Base-by-base conservation (phyloP, 768 basidiomycete genomes). In the Mycena kentingensis region DNA sequence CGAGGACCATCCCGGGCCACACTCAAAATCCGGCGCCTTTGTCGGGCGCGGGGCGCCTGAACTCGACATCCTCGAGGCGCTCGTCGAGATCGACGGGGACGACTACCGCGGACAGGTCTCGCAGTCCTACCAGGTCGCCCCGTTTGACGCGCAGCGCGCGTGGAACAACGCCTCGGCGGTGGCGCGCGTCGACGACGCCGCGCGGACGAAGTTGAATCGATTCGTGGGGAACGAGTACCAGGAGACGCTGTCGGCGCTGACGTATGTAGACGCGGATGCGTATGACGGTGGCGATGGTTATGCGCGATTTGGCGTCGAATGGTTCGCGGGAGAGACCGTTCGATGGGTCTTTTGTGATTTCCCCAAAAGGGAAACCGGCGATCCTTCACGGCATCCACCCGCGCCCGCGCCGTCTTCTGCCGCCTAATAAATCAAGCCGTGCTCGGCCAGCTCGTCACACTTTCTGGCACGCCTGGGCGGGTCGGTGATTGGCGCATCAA, bases 1-100 rank as follows among this genome's bases (percentile, higher is more conserved):
- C 28, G 89, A 95, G 69, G 76, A 84, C n/a, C 94, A 97, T 69
- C 95, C 95, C 2, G 95, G 95, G 5, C 94, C 95, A n/a, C 69
- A 81, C 45, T 83, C 85, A 53, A 55, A 72, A 0, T 88, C 95
- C 57, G 92, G 92, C 25, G 77, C 84, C 2, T 95, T 81, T 62
- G 82, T 88, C 18, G 93, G 92, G 5, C 82, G 93, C 47, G 67
- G 86, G 25, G 89, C 93, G 5, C 93, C 93, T 2, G 93, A 96
- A 68, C 93, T 96, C 37, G 93, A 96, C 75, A 76, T 93, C 25
- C 85, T 94, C 63, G 93, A 94, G 73, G 44, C 29, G 7, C 26
- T 46, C 21, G 31, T 39, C 25, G 21, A 24, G 16, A 39, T 22
- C 19, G 21, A 49, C 13, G 27, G 19, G 6, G 6, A n/a, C 10